Percentiles rank a stretch among this genome's conserved stretches.
These are phyloP conservation scores for Cytospora piceicola DNA, from an alignment of 2,329 filamentous ascomycete genomes.

Conservation along the genomic window DNA sequence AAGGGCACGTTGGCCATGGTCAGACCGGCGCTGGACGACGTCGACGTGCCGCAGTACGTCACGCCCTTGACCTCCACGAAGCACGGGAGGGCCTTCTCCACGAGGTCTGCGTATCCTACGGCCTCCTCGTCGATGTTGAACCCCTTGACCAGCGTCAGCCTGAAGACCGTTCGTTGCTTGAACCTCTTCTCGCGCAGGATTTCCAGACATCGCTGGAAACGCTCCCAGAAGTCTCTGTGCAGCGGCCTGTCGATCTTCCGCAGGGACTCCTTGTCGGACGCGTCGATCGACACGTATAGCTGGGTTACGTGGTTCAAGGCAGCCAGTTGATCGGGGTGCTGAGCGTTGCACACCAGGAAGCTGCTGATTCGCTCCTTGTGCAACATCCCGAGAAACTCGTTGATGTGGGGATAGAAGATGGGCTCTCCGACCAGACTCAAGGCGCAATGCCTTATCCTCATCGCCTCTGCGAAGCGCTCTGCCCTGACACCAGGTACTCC, in stretches of 20 bases:
- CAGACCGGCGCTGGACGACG: slow-evolving; percentile 80
- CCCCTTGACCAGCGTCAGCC: slow-evolving; percentile 92
- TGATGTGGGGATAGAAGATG: slow-evolving; percentile 99
- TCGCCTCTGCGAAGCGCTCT: slow-evolving; percentile 89
- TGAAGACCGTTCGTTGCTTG: slow-evolving; percentile 89
- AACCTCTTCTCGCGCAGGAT: slow-evolving; percentile 84
- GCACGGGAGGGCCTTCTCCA: slow-evolving; percentile 83
- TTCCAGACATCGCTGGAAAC: slow-evolving; percentile 87
- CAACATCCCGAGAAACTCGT: slow-evolving; percentile 83
- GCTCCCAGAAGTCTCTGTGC: slow-evolving; percentile 96
- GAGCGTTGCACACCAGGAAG: slow-evolving; percentile 96
- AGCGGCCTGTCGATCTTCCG: slow-evolving; percentile 89
- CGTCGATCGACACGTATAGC: slow-evolving; percentile 95
- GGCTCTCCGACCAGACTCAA: slow-evolving; percentile 92
- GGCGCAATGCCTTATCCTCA: slow-evolving; percentile 92
- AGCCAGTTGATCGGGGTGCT: slow-evolving; percentile 89
- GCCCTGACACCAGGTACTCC: slow-evolving; percentile 91
- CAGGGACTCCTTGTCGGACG: slow-evolving; percentile 84
- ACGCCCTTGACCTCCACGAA: slow-evolving; percentile 97
- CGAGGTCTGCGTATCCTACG: slow-evolving; percentile 84
- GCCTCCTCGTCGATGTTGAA: slow-evolving; percentile 97
- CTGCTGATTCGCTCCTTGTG: slow-evolving; percentile 87
- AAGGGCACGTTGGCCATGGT: slow-evolving; percentile 99
- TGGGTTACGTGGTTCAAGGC: slow-evolving; percentile 86
- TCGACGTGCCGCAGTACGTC: slow-evolving; percentile 92